Percentiles rank a stretch among this genome's conserved stretches.
Evolutionary conservation across 2,329 filamentous ascomycete genomes (phyloP).

Genomic region (Colletotrichum neosansevieriae): DNA sequence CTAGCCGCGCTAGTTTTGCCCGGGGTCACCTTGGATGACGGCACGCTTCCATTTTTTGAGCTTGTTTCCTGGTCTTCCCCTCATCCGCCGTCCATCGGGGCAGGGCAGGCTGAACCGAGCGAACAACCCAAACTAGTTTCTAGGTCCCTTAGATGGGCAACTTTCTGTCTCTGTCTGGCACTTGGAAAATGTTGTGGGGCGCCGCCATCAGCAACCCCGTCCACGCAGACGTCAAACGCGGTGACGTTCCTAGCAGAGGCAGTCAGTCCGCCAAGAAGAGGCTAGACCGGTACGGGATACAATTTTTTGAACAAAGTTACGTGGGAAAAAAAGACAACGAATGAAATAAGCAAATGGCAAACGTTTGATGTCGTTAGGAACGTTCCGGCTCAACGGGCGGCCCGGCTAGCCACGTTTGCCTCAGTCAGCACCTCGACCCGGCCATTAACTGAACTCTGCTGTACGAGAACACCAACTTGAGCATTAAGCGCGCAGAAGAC

Average conservation of each 20-base stretch:
- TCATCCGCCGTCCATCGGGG: slow-evolving; percentile 1
- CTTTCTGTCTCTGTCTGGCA: not conserved
- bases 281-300: slow-evolving; percentile 17
- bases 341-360: not conserved
- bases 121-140: no score
- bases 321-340: not conserved
- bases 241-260: not conserved
- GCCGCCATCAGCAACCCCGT: slow-evolving; percentile 13
- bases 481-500: slow-evolving; percentile 11
- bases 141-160: no score
- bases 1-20: slow-evolving; percentile 18
- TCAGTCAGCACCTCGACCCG: slow-evolving; percentile 28
- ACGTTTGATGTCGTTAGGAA: slow-evolving; percentile 12
- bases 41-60: not conserved
- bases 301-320: not conserved
- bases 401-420: slow-evolving; percentile 12
- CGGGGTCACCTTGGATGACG: slow-evolving; percentile 24
- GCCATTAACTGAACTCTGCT: not conserved
- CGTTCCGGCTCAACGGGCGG: slow-evolving; percentile 31
- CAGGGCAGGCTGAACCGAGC: not conserved
- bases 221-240: slow-evolving; percentile 20
- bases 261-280: not conserved
- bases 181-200: slow-evolving; percentile 22
- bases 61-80: not conserved
- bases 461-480: slow-evolving; percentile 14